A percentile compares a stretch with the other conserved stretches of the same genome.
phyloP scores from a whole-genome alignment of 140 eudicot genomes.

The Oenanthe javanica region DNA sequence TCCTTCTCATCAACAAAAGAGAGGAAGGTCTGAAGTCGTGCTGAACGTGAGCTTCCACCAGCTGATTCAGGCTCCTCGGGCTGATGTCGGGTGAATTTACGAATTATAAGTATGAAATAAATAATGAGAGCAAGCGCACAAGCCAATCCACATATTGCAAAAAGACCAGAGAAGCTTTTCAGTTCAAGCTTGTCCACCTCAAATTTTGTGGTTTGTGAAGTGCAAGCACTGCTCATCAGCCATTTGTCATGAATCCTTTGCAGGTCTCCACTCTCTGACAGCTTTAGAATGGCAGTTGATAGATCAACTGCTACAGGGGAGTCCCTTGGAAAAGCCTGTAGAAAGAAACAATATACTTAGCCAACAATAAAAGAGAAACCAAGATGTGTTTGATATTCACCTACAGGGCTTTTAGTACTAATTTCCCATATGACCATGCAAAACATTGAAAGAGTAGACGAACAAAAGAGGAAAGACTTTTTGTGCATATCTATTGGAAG shows the following conservation, averaged over 20 bases:
- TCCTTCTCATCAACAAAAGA: slow-evolving; percentile 69
- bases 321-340: slow-evolving; percentile 71
- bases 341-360: background rate
- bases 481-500: background rate
- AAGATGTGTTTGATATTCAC: background rate
- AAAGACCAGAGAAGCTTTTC: slow-evolving; percentile 67
- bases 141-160: slow-evolving; percentile 49
- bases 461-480: background rate
- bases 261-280: slow-evolving; percentile 74
- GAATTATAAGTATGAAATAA: slow-evolving; percentile 25
- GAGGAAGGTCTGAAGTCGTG: slow-evolving; percentile 42
- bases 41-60: slow-evolving; percentile 32
- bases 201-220: slow-evolving; percentile 43
- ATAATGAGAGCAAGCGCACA: slow-evolving; percentile 54
- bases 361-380: background rate
- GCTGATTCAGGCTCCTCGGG: slow-evolving; percentile 26
- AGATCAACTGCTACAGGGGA: slow-evolving; percentile 76
- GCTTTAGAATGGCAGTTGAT: slow-evolving; percentile 69
- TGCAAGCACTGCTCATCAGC: slow-evolving; percentile 66
- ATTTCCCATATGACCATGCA: background rate
- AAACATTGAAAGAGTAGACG: background rate
- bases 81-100: slow-evolving; percentile 29
- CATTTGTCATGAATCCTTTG: slow-evolving; percentile 87
- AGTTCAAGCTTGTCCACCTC: slow-evolving; percentile 57
- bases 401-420: background rate